A percentile compares a stretch with the other conserved stretches of the same genome.
These are phyloP conservation scores for Endoconidiophora laricicola DNA, from an alignment of 2,329 filamentous ascomycete genomes.

Conservation along the genomic window DNA sequence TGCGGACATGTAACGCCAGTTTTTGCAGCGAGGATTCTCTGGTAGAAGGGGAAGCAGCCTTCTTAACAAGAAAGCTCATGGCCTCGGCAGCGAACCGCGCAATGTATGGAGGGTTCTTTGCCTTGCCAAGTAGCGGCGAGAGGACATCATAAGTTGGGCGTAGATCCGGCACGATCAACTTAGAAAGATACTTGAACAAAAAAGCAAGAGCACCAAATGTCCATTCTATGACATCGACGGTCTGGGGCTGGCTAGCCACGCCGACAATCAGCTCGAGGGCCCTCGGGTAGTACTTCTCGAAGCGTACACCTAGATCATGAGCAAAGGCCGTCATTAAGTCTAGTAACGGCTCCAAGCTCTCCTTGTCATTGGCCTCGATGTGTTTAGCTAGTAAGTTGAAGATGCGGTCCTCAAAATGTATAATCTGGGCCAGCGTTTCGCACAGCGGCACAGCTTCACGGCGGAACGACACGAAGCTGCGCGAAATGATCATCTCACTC, in stretches of 20 bases:
- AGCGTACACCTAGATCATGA: slow-evolving; percentile 74
- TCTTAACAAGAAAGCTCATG: slow-evolving; percentile 82
- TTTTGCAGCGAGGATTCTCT: slow-evolving; percentile 54
- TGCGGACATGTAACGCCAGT: slow-evolving; percentile 56
- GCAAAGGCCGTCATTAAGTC: slow-evolving; percentile 84
- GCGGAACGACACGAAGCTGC: slow-evolving; percentile 61
- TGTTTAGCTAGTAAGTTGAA: slow-evolving; percentile 60
- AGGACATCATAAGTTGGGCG: slow-evolving; percentile 72
- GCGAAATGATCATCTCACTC: slow-evolving; percentile 79
- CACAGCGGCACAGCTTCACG: slow-evolving; percentile 59
- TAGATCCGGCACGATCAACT: slow-evolving; percentile 70
- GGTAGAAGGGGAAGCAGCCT: slow-evolving; percentile 63
- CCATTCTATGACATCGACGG: slow-evolving; percentile 91
- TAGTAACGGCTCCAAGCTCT: slow-evolving; percentile 71
- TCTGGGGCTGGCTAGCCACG: slow-evolving; percentile 60
- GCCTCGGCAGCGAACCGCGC: slow-evolving; percentile 88
- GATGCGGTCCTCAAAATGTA: slow-evolving; percentile 79
- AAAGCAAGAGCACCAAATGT: slow-evolving; percentile 88
- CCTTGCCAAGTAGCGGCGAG: slow-evolving; percentile 67
- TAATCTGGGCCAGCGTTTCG: slow-evolving; percentile 79
- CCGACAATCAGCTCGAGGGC: slow-evolving; percentile 60
- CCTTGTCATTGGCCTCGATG: slow-evolving; percentile 60
- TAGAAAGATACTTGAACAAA: slow-evolving; percentile 91
- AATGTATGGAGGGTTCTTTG: slow-evolving; percentile 69
- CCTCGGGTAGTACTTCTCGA: slow-evolving; percentile 73